Evolutionary conservation across 305 asterid species (phyloP).

Genomic region (Ajuga reptans): DNA sequence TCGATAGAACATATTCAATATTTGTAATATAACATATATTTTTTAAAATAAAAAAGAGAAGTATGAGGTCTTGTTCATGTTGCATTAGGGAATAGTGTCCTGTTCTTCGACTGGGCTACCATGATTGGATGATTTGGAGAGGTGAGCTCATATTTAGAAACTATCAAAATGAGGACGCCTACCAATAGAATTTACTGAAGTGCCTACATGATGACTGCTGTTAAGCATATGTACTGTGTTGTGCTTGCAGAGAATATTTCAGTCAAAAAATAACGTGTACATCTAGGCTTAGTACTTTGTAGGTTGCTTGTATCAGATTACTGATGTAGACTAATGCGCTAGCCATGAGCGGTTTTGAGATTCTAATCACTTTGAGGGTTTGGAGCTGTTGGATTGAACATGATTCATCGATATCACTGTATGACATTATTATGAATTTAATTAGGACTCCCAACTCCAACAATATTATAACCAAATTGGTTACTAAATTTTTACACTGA

Average conservation of each 20-base stretch:
- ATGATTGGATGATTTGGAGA: background rate
- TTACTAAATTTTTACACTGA: background rate
- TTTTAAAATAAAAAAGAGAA: too few species aligned
- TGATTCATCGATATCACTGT: background rate
- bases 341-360: background rate
- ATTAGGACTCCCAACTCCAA: background rate
- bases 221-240: background rate
- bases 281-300: background rate
- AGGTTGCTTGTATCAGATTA: background rate
- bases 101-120: background rate
- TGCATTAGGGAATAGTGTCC: background rate
- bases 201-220: background rate
- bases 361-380: background rate
- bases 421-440: background rate
- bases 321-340: background rate
- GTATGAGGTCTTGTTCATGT: background rate
- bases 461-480: background rate
- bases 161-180: background rate
- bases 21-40: background rate
- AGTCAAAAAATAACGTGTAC: background rate
- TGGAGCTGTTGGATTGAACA: background rate
- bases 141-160: background rate
- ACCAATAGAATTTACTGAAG: background rate
- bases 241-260: background rate
- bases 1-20: background rate